Evolutionary conservation across 2,329 filamentous ascomycete genomes (phyloP).

Genomic region (Thermothelomyces thermophilus): DNA sequence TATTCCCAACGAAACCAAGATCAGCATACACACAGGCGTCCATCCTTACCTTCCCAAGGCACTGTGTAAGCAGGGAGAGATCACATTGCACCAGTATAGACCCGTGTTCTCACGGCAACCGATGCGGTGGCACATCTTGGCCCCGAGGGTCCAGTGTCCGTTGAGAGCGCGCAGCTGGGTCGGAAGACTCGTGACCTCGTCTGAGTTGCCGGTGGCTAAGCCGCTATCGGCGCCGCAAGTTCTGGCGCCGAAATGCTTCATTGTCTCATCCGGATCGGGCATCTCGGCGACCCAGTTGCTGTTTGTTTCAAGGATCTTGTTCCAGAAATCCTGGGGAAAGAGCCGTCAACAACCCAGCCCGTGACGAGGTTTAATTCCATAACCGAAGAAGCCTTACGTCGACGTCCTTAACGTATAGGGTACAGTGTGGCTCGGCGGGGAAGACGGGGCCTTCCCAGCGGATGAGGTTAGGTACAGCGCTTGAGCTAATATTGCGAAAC

Average conservation of each 20-base stretch:
- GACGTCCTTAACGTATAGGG: neutral
- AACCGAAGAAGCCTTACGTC: neutral
- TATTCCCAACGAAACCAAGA: no score
- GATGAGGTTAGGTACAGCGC: neutral
- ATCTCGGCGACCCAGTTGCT: neutral
- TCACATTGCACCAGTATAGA: slow-evolving; percentile 13
- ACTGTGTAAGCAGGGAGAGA: neutral
- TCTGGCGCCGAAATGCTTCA: neutral
- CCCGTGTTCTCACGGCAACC: neutral
- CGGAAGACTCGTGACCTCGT: neutral
- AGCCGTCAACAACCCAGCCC: neutral
- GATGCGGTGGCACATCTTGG: neutral
- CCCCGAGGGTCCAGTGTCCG: neutral
- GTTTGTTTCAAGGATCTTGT: neutral
- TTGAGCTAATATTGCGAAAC: no score
- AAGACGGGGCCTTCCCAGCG: slow-evolving; percentile 1
- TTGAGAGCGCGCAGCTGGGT: neutral
- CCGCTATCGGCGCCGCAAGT: neutral
- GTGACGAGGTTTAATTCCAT: no score
- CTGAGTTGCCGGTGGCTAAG: neutral
- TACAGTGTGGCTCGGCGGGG: neutral
- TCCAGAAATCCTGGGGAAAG: neutral
- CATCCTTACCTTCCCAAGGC: no score
- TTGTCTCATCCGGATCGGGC: neutral
- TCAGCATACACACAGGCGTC: no score